Evolutionary conservation across 2,329 filamentous ascomycete genomes (phyloP), one percentile per base, ranked within the genome.

Genomic region (Metarhizium robertsii): DNA sequence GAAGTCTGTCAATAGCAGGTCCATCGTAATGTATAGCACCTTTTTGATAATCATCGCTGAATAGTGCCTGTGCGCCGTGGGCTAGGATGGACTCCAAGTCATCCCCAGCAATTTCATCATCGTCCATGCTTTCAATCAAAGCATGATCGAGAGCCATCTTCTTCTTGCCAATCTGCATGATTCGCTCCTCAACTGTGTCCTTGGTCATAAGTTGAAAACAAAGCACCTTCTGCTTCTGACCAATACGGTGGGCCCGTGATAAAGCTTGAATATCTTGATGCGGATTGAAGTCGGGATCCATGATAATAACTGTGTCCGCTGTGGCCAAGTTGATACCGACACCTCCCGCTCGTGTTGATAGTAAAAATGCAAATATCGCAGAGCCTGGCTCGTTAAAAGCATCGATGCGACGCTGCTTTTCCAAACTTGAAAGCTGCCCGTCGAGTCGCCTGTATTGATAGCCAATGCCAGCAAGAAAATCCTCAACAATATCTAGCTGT

Each of bases 271-370:
- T 88, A 65, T 99, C 95, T 70, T 99, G 94, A 66, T 99, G 94
- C 0, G 94, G 94, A 59, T 99, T 99, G 76, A 95, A 97, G 66
- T 99, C 94, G 0, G 90, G 90, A 64, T 99, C 92, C 61, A 97
- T 84, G 61, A 99, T 96, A 61, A 99, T 96, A 58, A 99, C 95
- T 0, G 94, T 99, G 66, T 99, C 94, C 2, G 94, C 94, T 7
- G 92, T 96, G 0, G 94, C 94, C 55, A 99, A 79, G 66, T 99
- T 99, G 75, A 99, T 99, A 16, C 94, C 95, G 0, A 99, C 92
- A 64, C 95, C 94, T 54, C 94, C 94, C 18, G 95, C 92, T 60
- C 94, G 86, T 3, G 95, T 99, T 0, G 92, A 97, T 0, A 99
- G 78, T 18, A 99, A 73, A 71, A 99, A 97, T 0, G 88, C 91